Evolutionary conservation across 192 early-diverging fungal genomes (phyloP).

Genomic region (Gamsiella multidivaricata): DNA sequence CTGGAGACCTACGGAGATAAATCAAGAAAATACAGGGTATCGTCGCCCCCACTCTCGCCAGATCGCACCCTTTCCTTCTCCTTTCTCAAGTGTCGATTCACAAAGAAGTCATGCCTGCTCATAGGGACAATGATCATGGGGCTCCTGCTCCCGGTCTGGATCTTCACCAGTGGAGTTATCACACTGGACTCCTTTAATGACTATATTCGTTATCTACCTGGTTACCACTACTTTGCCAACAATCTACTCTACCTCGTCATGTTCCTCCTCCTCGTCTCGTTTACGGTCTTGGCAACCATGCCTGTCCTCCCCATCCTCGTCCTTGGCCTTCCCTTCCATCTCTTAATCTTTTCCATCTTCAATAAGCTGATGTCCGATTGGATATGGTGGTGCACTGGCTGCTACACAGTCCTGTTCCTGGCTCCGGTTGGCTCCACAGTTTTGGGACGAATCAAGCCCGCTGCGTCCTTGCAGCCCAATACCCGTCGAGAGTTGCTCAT

Average conservation of each 20-base stretch:
- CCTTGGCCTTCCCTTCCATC: slow-evolving; percentile 42
- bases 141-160: slow-evolving; percentile 33
- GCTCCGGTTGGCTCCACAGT: slow-evolving; percentile 16
- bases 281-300: slow-evolving; percentile 24
- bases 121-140: slow-evolving; percentile 4
- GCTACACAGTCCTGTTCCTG: slow-evolving; percentile 21
- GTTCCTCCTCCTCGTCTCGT: slow-evolving; percentile 44
- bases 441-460: slow-evolving; percentile 2
- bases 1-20: slow-evolving; percentile 18
- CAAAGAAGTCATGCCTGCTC: slow-evolving; percentile 22
- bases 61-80: slow-evolving; percentile 5
- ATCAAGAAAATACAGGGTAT: slow-evolving; percentile 20
- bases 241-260: slow-evolving; percentile 53
- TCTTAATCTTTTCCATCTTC: slow-evolving; percentile 53
- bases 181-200: slow-evolving; percentile 50
- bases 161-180: slow-evolving; percentile 37
- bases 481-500: slow-evolving; percentile 7
- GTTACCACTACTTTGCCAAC: slow-evolving; percentile 47
- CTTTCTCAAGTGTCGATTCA: neutral
- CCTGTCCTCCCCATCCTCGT: slow-evolving; percentile 30
- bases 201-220: slow-evolving; percentile 42
- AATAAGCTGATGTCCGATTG: slow-evolving; percentile 40
- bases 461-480: neutral
- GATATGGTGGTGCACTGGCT: slow-evolving; percentile 39
- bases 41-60: slow-evolving; percentile 23